Percentiles rank a stretch among this genome's conserved stretches.
Conservation (phyloP, 2,329 filamentous ascomycete genomes). For the Ascochyta fabae region DNA sequence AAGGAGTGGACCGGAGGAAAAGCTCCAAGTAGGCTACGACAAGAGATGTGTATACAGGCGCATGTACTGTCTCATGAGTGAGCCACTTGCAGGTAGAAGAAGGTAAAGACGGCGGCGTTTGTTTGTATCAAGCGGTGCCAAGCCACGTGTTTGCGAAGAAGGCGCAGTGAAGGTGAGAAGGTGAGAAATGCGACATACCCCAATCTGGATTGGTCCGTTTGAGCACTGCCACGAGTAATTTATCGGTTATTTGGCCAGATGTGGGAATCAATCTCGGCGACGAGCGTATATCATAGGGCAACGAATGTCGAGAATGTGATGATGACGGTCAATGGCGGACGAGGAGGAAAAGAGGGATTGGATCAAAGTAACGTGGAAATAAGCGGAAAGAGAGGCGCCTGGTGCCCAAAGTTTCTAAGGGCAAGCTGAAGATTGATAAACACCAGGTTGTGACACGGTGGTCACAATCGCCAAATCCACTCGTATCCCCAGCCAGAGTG, state of each 20-base stretch:
- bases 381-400: not conserved
- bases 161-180: slow-evolving; percentile 28
- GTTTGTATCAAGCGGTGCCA: slow-evolving; percentile 33
- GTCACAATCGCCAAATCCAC: not conserved
- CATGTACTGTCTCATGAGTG: slow-evolving; percentile 23
- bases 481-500: slow-evolving; percentile 1
- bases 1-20: slow-evolving; percentile 46
- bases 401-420: not conserved
- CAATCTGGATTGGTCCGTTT: slow-evolving; percentile 11
- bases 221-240: slow-evolving; percentile 3
- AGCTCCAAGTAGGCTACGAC: slow-evolving; percentile 32
- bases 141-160: slow-evolving; percentile 32
- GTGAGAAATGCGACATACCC: slow-evolving; percentile 23
- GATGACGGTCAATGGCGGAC: not conserved
- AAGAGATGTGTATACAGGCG: slow-evolving; percentile 21
- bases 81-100: slow-evolving; percentile 19
- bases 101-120: slow-evolving; percentile 14
- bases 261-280: slow-evolving; percentile 2
- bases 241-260: slow-evolving; percentile 8
- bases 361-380: not conserved
- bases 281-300: slow-evolving; percentile 1
- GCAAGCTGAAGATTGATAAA: not conserved
- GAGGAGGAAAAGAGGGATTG: not conserved
- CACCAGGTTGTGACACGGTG: slow-evolving; percentile 6
- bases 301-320: slow-evolving; percentile 4